Conservation (phyloP, 2,329 filamentous ascomycete genomes). For the Sclerotinia spermophila region DNA sequence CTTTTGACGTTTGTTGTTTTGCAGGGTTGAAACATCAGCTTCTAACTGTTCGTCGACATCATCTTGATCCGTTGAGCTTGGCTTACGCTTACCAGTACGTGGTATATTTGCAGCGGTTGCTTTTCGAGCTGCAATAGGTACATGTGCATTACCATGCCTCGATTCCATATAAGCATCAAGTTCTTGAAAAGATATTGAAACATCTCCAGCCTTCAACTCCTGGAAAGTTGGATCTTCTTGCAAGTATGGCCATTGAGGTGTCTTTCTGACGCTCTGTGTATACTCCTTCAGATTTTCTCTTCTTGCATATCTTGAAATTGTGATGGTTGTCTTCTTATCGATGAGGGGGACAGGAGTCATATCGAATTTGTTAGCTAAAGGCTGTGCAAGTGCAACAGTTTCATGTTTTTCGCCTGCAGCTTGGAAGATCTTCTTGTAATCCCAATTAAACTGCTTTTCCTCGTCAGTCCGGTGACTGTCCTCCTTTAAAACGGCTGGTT, state of each 20-base stretch:
- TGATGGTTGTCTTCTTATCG: slow-evolving; percentile 43
- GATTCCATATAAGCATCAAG: slow-evolving; percentile 29
- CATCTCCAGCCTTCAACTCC: slow-evolving; percentile 25
- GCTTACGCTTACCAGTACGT: slow-evolving; percentile 28
- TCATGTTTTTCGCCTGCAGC: slow-evolving; percentile 38
- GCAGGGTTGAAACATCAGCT: slow-evolving; percentile 18
- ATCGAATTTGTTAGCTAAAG: slow-evolving; percentile 43
- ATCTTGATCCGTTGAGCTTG: slow-evolving; percentile 24
- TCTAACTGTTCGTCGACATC: slow-evolving; percentile 23
- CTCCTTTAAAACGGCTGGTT: slow-evolving; percentile 18
- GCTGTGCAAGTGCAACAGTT: slow-evolving; percentile 48
- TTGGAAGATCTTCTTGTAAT: slow-evolving; percentile 41
- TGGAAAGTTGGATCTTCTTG: slow-evolving; percentile 46
- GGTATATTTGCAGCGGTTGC: slow-evolving; percentile 17
- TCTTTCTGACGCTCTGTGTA: slow-evolving; percentile 42
- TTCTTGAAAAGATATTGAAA: slow-evolving; percentile 31
- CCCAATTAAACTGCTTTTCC: slow-evolving; percentile 40
- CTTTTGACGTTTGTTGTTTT: slow-evolving; percentile 33
- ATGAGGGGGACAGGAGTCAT: slow-evolving; percentile 47
- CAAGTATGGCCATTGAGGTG: slow-evolving; percentile 41
- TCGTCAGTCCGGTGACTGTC: slow-evolving; percentile 30
- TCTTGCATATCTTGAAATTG: slow-evolving; percentile 45
- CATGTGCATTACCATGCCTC: slow-evolving; percentile 21
- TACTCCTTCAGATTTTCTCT: slow-evolving; percentile 45
- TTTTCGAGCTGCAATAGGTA: background rate